phyloP scores from a whole-genome alignment of 352 stramenopile species.

The Phytophthora parvispora region DNA sequence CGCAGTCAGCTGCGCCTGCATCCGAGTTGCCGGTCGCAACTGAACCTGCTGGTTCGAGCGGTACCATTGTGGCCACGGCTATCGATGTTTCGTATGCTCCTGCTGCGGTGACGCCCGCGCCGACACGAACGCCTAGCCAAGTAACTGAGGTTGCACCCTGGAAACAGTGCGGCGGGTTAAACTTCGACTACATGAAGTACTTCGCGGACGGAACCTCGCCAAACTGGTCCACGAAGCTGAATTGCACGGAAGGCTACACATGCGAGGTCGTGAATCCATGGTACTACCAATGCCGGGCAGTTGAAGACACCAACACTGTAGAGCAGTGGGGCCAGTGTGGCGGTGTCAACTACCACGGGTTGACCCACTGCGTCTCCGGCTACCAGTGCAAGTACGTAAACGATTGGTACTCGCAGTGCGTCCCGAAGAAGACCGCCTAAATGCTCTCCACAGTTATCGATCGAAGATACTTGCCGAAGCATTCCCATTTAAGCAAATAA shows the following conservation, averaged over 20 bases:
- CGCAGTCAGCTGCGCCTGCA: not conserved
- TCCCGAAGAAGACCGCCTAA: slow-evolving; percentile 23
- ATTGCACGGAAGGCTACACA: slow-evolving; percentile 31
- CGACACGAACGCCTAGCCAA: slow-evolving; percentile 1
- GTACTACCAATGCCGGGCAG: slow-evolving; percentile 46
- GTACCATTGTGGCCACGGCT: not conserved
- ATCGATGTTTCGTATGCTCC: not conserved
- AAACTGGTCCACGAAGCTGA: slow-evolving; percentile 27
- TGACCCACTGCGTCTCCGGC: slow-evolving; percentile 24
- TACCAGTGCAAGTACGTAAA: slow-evolving; percentile 40
- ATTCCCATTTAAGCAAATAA: too few relatives aligned
- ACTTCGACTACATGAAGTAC: slow-evolving; percentile 44
- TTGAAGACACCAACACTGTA: slow-evolving; percentile 11
- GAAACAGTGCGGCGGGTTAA: slow-evolving; percentile 39
- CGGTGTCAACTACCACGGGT: slow-evolving; percentile 17
- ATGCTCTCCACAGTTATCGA: not conserved
- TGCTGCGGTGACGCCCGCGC: not conserved
- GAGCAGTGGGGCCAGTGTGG: slow-evolving; percentile 42
- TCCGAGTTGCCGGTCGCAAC: not conserved
- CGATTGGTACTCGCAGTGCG: slow-evolving; percentile 62
- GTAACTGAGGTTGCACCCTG: slow-evolving; percentile 8
- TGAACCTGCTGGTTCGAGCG: not conserved
- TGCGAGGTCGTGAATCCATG: slow-evolving; percentile 45
- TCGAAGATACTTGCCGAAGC: too few relatives aligned
- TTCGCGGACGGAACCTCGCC: slow-evolving; percentile 5